Evolutionary conservation across 1,139 yeast genomes (phyloP).

Genomic region (Geotrichum reessii): DNA sequence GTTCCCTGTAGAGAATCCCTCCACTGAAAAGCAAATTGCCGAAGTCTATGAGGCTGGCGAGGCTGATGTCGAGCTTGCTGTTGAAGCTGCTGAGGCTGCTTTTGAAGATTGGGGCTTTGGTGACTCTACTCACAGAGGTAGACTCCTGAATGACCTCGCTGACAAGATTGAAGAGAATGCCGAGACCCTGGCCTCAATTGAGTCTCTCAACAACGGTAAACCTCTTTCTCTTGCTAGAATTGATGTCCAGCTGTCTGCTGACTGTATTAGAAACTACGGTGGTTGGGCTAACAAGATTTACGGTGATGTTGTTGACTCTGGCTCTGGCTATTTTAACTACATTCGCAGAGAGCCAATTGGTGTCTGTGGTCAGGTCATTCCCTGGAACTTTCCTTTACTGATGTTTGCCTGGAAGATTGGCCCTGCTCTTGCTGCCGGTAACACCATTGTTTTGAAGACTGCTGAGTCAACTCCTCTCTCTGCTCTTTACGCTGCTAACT

Average conservation of each 20-base stretch:
- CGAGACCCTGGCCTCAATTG: constrained; percentile 60
- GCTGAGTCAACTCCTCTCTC: constrained; percentile 79
- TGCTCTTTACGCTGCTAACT: constrained; percentile 55
- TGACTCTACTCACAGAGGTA: constrained; percentile 53
- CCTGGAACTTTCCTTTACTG: constrained; percentile 86
- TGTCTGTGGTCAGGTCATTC: constrained; percentile 78
- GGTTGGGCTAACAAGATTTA: constrained; percentile 77
- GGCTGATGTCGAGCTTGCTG: constrained; percentile 54
- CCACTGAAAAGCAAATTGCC: constrained; percentile 49
- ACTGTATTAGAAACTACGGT: constrained; percentile 63
- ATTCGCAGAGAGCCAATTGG: constrained; percentile 64
- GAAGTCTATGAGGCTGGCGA: constrained; percentile 48
- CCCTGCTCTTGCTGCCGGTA: constrained; percentile 76
- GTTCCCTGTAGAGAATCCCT: constrained; percentile 54
- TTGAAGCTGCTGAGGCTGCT: constrained; percentile 48
- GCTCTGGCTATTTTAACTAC: constrained; percentile 55
- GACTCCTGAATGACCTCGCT: constrained; percentile 56
- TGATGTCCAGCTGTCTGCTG: constrained; percentile 55
- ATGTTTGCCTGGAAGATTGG: constrained; percentile 82
- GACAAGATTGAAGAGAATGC: constrained; percentile 55
- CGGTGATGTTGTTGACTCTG: constrained; percentile 65
- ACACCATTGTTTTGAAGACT: constrained; percentile 66
- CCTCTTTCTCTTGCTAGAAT: constrained; percentile 50
- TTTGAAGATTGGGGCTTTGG: constrained; percentile 42
- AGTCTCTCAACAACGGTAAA: constrained; percentile 80